Percentiles rank a stretch among this genome's conserved stretches.
Conservation (phyloP, 257 asterid genomes). For the Verbena officinalis region DNA sequence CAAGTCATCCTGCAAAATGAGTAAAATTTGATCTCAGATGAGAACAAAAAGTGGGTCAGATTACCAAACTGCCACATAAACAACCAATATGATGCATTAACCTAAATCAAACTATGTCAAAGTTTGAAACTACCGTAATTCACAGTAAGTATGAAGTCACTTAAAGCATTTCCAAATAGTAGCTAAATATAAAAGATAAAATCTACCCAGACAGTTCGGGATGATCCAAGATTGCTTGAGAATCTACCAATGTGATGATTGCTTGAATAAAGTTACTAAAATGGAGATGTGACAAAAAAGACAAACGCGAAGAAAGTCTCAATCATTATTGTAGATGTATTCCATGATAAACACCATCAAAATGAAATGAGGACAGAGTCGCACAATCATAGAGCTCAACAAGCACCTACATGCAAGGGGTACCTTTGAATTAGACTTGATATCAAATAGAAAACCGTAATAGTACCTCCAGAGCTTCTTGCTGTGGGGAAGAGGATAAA, state of each 20-base stretch:
- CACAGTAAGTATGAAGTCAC: constrained; percentile 6
- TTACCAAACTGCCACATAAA: background rate
- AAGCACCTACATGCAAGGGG: background rate
- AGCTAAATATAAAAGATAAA: background rate
- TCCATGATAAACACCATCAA: constrained; percentile 6
- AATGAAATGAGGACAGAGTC: constrained; percentile 15
- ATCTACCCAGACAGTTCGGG: no score
- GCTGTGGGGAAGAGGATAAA: constrained; percentile 88
- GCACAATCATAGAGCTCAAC: constrained; percentile 2
- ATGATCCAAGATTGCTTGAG: no score
- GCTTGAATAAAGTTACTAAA: no score
- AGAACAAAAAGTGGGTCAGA: background rate
- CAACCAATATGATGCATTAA: constrained; percentile 12
- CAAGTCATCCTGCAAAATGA: constrained; percentile 73
- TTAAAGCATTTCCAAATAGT: background rate
- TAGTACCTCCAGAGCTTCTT: constrained; percentile 76
- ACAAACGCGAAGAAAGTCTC: background rate
- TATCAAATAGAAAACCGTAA: constrained; percentile 2
- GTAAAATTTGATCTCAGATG: constrained; percentile 1
- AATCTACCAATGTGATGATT: no score
- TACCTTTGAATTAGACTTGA: background rate
- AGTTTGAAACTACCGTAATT: background rate
- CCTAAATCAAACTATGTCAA: background rate
- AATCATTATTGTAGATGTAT: background rate
- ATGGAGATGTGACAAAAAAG: background rate